Conservation (phyloP, 345 rosid species). For the Murraya paniculata region DNA sequence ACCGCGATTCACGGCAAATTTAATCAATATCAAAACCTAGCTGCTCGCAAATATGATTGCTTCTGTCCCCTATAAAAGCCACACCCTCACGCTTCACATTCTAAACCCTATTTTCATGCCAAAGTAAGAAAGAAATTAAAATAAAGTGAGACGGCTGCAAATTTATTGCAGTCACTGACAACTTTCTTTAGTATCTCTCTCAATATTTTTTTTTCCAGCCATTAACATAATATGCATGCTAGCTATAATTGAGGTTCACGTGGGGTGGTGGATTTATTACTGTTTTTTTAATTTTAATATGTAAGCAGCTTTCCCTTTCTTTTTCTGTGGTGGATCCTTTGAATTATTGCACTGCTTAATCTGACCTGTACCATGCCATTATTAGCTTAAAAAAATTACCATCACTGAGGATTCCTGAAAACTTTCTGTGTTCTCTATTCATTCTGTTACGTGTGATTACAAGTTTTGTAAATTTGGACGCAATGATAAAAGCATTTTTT, state of each 20-base stretch:
- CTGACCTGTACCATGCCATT: not conserved
- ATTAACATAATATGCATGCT: no score
- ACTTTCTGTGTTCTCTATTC: no score
- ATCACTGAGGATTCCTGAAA: no score
- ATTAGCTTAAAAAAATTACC: not conserved
- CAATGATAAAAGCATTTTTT: no score
- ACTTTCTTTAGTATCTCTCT: no score
- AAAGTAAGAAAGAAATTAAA: no score
- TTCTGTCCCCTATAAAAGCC: conserved; percentile 25
- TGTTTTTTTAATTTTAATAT: no score
- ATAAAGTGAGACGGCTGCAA: no score
- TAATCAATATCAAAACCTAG: not conserved
- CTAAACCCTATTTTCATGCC: not conserved
- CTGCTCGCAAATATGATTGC: conserved; percentile 28
- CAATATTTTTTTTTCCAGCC: no score
- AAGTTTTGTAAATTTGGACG: no score
- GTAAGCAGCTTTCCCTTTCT: not conserved
- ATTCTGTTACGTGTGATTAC: no score
- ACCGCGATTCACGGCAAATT: conserved; percentile 39
- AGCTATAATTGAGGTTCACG: no score
- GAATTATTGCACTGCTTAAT: not conserved
- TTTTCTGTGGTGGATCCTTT: not conserved
- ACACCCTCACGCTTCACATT: not conserved
- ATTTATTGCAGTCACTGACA: not conserved
- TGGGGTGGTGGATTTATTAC: not conserved